Conservation (phyloP, 2,329 filamentous ascomycete genomes). For the Xylaria hypoxylon region DNA sequence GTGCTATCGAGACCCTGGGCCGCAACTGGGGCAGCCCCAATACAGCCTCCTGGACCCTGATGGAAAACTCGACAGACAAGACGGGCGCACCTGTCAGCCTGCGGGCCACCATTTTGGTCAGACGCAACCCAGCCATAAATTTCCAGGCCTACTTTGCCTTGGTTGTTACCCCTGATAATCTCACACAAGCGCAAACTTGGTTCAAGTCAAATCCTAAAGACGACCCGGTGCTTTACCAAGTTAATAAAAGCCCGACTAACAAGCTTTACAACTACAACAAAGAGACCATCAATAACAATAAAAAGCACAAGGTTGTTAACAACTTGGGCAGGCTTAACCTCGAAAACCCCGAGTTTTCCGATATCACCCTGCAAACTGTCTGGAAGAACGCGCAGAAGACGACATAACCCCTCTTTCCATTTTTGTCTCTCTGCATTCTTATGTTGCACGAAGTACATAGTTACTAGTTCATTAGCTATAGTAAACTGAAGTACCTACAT, state of each 20-base stretch:
- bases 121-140: background rate
- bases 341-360: constrained; percentile 7
- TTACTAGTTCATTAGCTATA: too few relatives aligned
- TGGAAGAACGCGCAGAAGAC: constrained; percentile 8
- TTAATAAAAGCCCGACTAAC: constrained; percentile 6
- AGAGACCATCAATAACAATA: background rate
- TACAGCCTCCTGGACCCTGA: constrained; percentile 14
- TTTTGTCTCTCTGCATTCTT: too few relatives aligned
- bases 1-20: constrained; percentile 9
- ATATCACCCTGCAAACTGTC: constrained; percentile 6
- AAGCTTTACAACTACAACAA: background rate
- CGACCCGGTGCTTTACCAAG: constrained; percentile 18
- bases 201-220: constrained; percentile 19
- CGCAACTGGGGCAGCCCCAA: constrained; percentile 5
- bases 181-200: constrained; percentile 9
- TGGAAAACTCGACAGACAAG: constrained; percentile 17
- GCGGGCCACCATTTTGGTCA: constrained; percentile 6
- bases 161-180: constrained; percentile 3
- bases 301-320: background rate
- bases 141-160: constrained; percentile 9
- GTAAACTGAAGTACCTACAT: too few relatives aligned
- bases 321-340: constrained; percentile 1
- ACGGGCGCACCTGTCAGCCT: constrained; percentile 5
- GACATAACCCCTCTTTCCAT: background rate
- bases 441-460: too few relatives aligned